Base-by-base conservation (phyloP, 1,284 basidiomycete genomes). In the Nidula niveotomentosa region DNA sequence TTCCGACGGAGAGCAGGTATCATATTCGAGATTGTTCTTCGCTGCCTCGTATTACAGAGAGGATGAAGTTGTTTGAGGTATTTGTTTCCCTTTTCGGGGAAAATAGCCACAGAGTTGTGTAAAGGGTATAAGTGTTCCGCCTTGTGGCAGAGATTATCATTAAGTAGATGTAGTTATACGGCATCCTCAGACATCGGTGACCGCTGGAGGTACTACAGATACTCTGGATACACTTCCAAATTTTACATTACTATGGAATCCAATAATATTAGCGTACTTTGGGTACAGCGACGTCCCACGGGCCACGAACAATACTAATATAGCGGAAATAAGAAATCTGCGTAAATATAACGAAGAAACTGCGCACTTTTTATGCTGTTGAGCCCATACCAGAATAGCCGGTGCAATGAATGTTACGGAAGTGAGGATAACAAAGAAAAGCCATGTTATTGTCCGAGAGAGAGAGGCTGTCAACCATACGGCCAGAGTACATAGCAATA, bases 341-440 rank as follows among this genome's bases (percentile, higher is more conserved):
- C 12, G 48, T 48, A 51, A 36, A 51, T 43, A 35, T 36, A 34
- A 53, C 34, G 36, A 53, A 50, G 52, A 37, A 47, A 15, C 50
- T 53, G 75, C 82, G 53, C 63, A 87, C 91, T 93, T 93, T 75
- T 93, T 93, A 73, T 84, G 90, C 65, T 80, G 81, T 73, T 93
- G 91, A 2, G 90, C 88, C 89, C 90, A 91, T 52, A 93, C 79
- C 35, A 93, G 74, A 45, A 89, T 73, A 34, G 73, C 84, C 7
- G 91, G 91, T 4, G 87, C 90, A 47, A 85, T 68, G 62, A 93
- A 85, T 7, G 85, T 87, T 33, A 89, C 78, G 53, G 83, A 79
- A 43, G 77, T 61, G 43, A 90, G 76, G 17, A 77, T 70, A 44
- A 73, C 67, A 6, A 70, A 68, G 64, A 83, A 84, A 45, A 88